A percentile compares a stretch with the other conserved stretches of the same genome.
These are phyloP conservation scores for Penicillium sp. DNA, from an alignment of 2,329 filamentous ascomycete genomes.

Conservation along the genomic window DNA sequence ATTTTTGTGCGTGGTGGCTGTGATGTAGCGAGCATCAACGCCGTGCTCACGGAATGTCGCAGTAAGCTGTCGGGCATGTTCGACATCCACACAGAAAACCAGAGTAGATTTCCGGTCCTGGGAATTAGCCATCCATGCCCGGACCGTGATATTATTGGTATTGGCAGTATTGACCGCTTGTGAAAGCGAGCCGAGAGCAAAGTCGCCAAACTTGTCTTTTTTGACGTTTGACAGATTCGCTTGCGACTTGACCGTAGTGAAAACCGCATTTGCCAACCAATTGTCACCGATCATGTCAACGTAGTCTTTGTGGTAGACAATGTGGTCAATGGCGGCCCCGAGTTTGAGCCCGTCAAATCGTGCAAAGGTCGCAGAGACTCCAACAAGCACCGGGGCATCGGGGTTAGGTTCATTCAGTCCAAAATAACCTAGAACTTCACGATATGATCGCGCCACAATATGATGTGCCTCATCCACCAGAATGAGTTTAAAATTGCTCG, in stretches of 20 bases:
- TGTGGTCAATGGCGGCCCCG: slow-evolving; percentile 85
- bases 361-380: slow-evolving; percentile 81
- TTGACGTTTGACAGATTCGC: slow-evolving; percentile 75
- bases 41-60: slow-evolving; percentile 73
- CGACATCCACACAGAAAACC: slow-evolving; percentile 89
- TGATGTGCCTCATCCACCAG: slow-evolving; percentile 97
- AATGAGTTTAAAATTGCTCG: slow-evolving; percentile 77
- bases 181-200: slow-evolving; percentile 74
- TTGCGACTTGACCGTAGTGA: slow-evolving; percentile 84
- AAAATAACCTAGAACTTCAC: slow-evolving; percentile 75
- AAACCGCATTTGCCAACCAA: slow-evolving; percentile 88
- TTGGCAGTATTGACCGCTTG: slow-evolving; percentile 76
- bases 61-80: slow-evolving; percentile 75
- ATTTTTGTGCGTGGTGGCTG: slow-evolving; percentile 70
- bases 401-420: slow-evolving; percentile 57
- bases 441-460: slow-evolving; percentile 81
- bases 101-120: slow-evolving; percentile 75
- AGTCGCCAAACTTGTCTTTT: slow-evolving; percentile 69
- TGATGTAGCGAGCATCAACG: slow-evolving; percentile 83
- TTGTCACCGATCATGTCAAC: slow-evolving; percentile 82
- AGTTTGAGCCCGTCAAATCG: slow-evolving; percentile 80
- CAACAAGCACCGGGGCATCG: slow-evolving; percentile 68
- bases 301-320: slow-evolving; percentile 90
- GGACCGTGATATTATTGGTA: slow-evolving; percentile 80
- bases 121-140: slow-evolving; percentile 81